phyloP scores from a whole-genome alignment of 306 rosid species.

The Fragaria iinumae region DNA sequence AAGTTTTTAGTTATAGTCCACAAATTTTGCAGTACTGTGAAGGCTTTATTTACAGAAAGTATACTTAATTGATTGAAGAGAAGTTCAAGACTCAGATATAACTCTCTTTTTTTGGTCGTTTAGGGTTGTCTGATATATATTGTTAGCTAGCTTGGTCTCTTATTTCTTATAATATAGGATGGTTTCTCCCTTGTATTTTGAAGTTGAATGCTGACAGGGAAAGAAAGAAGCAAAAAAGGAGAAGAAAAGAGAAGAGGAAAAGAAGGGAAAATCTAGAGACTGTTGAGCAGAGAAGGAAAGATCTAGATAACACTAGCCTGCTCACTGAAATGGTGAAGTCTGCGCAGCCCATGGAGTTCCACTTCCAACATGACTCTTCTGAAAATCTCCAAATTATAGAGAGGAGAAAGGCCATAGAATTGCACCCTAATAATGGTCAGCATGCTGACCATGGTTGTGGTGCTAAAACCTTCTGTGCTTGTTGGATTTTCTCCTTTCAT shows the following conservation, averaged over 20 bases:
- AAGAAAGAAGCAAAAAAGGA: slow-evolving; percentile 11
- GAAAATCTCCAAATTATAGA: not conserved
- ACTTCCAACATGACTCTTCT: not conserved
- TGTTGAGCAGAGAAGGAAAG: not conserved
- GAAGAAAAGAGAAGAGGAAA: slow-evolving; percentile 9
- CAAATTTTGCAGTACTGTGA: not conserved
- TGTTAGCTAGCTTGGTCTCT: not conserved
- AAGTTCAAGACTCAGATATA: not conserved
- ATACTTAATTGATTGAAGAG: not conserved
- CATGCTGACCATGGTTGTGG: not conserved
- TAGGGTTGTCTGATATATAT: not conserved
- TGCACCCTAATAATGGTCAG: not conserved
- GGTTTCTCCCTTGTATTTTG: not conserved
- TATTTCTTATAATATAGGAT: not conserved
- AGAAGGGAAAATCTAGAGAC: not conserved
- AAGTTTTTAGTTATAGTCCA: not conserved
- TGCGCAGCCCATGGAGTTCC: not conserved
- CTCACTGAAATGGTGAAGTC: not conserved
- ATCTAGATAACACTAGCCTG: not conserved
- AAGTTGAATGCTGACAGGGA: not conserved
- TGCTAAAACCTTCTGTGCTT: not conserved
- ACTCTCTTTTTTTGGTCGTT: not conserved
- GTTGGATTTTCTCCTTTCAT: not conserved
- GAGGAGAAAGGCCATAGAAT: not conserved
- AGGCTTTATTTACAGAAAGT: not conserved